phyloP scores from a whole-genome alignment of 306 rosid genomes.

The Boehmeria nivea region DNA sequence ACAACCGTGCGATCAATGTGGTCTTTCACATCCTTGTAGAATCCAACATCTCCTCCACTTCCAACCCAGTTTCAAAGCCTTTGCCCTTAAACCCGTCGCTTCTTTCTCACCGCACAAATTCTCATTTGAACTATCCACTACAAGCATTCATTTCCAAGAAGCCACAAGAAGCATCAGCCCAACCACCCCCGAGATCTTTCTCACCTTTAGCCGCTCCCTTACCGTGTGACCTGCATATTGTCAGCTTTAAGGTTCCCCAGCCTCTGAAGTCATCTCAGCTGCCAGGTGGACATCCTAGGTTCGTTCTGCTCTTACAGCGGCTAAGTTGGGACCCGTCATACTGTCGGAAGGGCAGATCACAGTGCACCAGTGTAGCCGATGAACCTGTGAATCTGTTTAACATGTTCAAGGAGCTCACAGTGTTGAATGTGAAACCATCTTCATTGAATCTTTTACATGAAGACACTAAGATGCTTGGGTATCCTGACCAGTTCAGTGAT shows the following conservation, averaged over 20 bases:
- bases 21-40: constrained; percentile 77
- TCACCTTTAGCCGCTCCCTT: constrained; percentile 70
- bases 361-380: constrained; percentile 58
- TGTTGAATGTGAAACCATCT: constrained; percentile 46
- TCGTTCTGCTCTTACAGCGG: constrained; percentile 63
- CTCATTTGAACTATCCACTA: constrained; percentile 84
- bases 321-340: constrained; percentile 77
- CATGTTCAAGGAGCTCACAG: constrained; percentile 59
- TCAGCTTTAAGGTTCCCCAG: constrained; percentile 82
- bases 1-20: constrained; percentile 78
- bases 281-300: constrained; percentile 49
- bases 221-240: constrained; percentile 93
- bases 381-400: constrained; percentile 59
- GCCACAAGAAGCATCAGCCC: constrained; percentile 44
- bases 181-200: constrained; percentile 63
- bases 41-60: constrained; percentile 51
- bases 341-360: constrained; percentile 76
- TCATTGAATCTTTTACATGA: constrained; percentile 91
- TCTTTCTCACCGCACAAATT: constrained; percentile 63
- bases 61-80: constrained; percentile 46
- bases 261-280: constrained; percentile 65
- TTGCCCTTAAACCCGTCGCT: constrained; percentile 71
- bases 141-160: constrained; percentile 76
- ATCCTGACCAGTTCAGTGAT: constrained; percentile 51
- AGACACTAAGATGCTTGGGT: constrained; percentile 75